Evolutionary conservation across 306 rosid genomes (phyloP).

Genomic region (Neltuma alba): DNA sequence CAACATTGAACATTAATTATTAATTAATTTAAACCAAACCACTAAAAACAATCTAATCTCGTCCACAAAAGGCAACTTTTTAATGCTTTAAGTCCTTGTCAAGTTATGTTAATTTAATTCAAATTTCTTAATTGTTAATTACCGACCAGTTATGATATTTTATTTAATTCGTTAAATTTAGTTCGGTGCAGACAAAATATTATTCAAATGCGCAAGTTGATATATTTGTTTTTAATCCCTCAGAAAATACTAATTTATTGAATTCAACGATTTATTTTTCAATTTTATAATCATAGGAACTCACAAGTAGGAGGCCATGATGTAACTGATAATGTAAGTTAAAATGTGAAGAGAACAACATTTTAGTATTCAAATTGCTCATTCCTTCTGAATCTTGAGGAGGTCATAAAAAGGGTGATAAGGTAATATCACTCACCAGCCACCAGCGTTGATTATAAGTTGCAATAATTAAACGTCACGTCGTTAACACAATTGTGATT

Average conservation of each 20-base stretch:
- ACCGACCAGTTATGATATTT: slow-evolving; percentile 49
- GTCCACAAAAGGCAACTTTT: slow-evolving; percentile 31
- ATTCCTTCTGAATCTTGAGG: slow-evolving; percentile 11
- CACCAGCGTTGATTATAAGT: slow-evolving; percentile 29
- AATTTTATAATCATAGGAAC: slow-evolving; percentile 32
- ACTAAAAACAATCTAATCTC: slow-evolving; percentile 39
- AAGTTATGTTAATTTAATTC: not conserved
- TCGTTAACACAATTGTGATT: slow-evolving; percentile 29
- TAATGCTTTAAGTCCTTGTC: slow-evolving; percentile 28
- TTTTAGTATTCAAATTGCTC: slow-evolving; percentile 37
- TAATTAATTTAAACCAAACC: slow-evolving; percentile 31
- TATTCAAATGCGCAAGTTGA: slow-evolving; percentile 16
- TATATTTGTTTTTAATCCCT: slow-evolving; percentile 9
- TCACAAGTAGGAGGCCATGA: slow-evolving; percentile 31
- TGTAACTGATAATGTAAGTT: slow-evolving; percentile 6
- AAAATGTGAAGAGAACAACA: not conserved
- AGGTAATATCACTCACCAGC: slow-evolving; percentile 25
- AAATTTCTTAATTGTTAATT: slow-evolving; percentile 32
- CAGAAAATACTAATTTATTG: not conserved
- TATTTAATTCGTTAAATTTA: not conserved
- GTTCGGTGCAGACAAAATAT: not conserved
- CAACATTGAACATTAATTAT: slow-evolving; percentile 26
- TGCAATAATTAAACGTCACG: slow-evolving; percentile 42
- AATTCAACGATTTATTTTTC: slow-evolving; percentile 25
- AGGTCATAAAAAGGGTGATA: slow-evolving; percentile 26